Base-by-base conservation (phyloP, 192 early-diverging fungal species). In the Martensiomyces pterosporus region DNA sequence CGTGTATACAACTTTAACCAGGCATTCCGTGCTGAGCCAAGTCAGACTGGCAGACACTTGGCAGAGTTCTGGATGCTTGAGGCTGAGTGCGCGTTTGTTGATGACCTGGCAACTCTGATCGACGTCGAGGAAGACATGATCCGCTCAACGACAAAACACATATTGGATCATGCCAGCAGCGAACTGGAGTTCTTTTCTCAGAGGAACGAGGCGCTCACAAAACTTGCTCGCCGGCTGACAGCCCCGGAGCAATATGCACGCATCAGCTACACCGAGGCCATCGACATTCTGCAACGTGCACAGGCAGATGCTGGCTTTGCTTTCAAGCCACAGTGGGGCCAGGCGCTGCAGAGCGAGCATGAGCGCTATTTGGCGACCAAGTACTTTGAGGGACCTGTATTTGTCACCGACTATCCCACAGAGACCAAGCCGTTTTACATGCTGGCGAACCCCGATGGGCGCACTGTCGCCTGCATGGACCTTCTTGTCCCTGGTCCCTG, bases 31-130 rank as follows among this genome's bases (percentile, higher is more conserved):
- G 92, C 92, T 9, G 92, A 95, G 54, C 79, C 80, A 12, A 86
- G 85, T 9, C 67, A 82, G 47, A 88, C 87, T 3, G 82, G 86
- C 4, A 81, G 90, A 18, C 92, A 95, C 60, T 44, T 95, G 16
- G 85, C 90, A 2, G 92, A 95, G 63, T 95, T 95, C 49, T 93
- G 90, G 88, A 95, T 95, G 92, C 55, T 91, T 22, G 92, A 95
- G 55, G 89, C 88, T 2, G 92, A 95, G 53, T 76, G 85, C 26
- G 81, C 88, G 0, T 92, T 90, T 70, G 53, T 91, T 7, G 63
- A 76, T 34, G 26, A 73, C 22, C 43, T 92, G 16, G 62, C 75
- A 3, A 71, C 81, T 8, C 53, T 94, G 18, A 35, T 91, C 38
- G 75, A 84, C 39, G 76, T 94, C 14, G 82, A 79, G 5, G 89